phyloP scores from a whole-genome alignment of 2,329 filamentous ascomycete species.

The Trichoderma sp. region DNA sequence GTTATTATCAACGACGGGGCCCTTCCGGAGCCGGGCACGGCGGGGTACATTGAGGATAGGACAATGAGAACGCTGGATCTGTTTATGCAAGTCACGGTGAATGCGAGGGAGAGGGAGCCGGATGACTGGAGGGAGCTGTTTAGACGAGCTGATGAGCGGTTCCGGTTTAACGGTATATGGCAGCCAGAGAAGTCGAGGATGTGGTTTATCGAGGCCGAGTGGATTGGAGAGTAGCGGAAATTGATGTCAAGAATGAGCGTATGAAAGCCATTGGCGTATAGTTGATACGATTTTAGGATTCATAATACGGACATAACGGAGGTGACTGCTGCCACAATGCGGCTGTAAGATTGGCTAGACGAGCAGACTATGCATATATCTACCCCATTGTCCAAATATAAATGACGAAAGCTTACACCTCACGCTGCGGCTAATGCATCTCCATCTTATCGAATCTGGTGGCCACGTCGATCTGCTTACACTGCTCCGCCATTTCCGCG shows the following conservation, averaged over 20 bases:
- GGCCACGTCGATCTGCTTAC: slow-evolving; percentile 19
- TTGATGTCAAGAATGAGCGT: background rate
- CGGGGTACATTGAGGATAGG: slow-evolving; percentile 19
- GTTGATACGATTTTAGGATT: background rate
- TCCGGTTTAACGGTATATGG: slow-evolving; percentile 25
- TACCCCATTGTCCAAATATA: background rate
- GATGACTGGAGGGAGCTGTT: slow-evolving; percentile 24
- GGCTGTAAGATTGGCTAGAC: background rate
- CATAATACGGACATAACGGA: background rate
- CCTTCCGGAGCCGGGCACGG: slow-evolving; percentile 30
- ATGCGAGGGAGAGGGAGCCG: slow-evolving; percentile 24
- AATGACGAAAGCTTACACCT: background rate
- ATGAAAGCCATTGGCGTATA: background rate
- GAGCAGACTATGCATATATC: background rate
- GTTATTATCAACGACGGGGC: slow-evolving; percentile 34
- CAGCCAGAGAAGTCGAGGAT: slow-evolving; percentile 28
- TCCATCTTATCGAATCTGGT: background rate
- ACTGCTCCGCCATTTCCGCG: background rate
- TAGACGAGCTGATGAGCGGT: slow-evolving; percentile 22
- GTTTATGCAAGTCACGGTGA: slow-evolving; percentile 27
- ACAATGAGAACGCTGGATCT: slow-evolving; percentile 23
- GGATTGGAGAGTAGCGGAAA: slow-evolving; percentile 15
- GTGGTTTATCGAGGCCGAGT: slow-evolving; percentile 28
- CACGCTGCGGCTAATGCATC: background rate
- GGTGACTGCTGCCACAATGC: background rate